phyloP scores from a whole-genome alignment of 2,329 filamentous ascomycete species.

The Ramichloridium luteum region DNA sequence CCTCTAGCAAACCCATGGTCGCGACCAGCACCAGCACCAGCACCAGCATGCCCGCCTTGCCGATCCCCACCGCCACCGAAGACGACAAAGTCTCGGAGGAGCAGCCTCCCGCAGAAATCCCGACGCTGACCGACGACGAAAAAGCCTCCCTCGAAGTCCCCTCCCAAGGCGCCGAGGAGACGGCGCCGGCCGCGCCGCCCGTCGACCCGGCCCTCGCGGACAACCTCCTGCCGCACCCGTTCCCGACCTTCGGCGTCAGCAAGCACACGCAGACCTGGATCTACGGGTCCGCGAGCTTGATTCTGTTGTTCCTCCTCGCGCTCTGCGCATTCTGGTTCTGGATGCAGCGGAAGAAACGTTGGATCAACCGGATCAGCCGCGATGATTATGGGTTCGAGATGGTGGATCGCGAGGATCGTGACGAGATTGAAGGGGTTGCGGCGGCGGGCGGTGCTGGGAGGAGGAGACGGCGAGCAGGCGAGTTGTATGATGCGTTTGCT shows the following conservation, averaged over 20 bases:
- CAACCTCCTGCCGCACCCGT: slow-evolving; percentile 65
- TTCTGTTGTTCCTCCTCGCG: slow-evolving; percentile 68
- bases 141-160: too few species aligned
- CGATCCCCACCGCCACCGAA: slow-evolving; percentile 23
- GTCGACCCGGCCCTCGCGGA: slow-evolving; percentile 30
- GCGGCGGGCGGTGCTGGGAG: slow-evolving; percentile 26
- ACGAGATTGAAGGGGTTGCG: slow-evolving; percentile 16
- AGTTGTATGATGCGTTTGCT: slow-evolving; percentile 95
- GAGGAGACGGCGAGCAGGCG: slow-evolving; percentile 57
- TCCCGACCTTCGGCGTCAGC: slow-evolving; percentile 81
- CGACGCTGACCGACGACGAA: slow-evolving; percentile 16
- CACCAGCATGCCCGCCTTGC: slow-evolving; percentile 23
- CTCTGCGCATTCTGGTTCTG: slow-evolving; percentile 66
- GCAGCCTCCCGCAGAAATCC: slow-evolving; percentile 15
- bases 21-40: slow-evolving; percentile 14
- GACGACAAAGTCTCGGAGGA: slow-evolving; percentile 22
- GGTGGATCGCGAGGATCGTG: slow-evolving; percentile 63
- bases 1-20: too few species aligned
- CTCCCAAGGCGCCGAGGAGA: slow-evolving; percentile 4
- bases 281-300: slow-evolving; percentile 73
- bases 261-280: slow-evolving; percentile 89
- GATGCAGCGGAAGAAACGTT: slow-evolving; percentile 57
- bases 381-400: slow-evolving; percentile 93
- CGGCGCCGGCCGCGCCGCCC: slow-evolving; percentile 17
- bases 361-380: slow-evolving; percentile 31